Evolutionary conservation across 148 eudicot genomes (phyloP).

Genomic region (Limonium bicolor): DNA sequence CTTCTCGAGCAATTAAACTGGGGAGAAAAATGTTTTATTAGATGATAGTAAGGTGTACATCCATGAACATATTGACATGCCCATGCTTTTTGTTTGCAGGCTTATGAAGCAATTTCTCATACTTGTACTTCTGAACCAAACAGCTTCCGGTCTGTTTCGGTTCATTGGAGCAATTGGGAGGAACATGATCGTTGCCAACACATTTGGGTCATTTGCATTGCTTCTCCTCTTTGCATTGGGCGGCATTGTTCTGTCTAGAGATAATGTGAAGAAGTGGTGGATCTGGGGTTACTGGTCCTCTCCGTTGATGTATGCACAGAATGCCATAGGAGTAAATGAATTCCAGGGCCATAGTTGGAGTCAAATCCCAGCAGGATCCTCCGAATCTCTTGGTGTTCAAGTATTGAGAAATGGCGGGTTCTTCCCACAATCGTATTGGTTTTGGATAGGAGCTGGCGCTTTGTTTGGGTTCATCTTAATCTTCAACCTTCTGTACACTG

Average conservation of each 20-base stretch:
- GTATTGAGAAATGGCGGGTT: conserved; percentile 12
- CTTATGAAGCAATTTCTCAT: conserved; percentile 41
- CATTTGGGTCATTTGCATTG: conserved; percentile 54
- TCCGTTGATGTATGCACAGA: conserved; percentile 66
- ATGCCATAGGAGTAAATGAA: conserved; percentile 50
- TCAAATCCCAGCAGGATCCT: neutral
- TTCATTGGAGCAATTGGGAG: conserved; percentile 57
- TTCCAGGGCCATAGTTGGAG: conserved; percentile 52
- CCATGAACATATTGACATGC: too few relatives aligned
- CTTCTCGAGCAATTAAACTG: too few relatives aligned
- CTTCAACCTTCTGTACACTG: conserved; percentile 12
- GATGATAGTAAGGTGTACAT: too few relatives aligned
- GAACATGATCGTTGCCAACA: conserved; percentile 63
- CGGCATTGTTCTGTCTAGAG: conserved; percentile 62
- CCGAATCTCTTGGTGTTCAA: conserved; percentile 6
- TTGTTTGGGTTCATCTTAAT: conserved; percentile 17
- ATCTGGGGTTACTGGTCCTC: conserved; percentile 71
- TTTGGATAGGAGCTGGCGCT: conserved; percentile 27
- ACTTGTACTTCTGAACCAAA: conserved; percentile 40
- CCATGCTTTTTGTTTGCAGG: conserved; percentile 49
- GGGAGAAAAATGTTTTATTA: too few relatives aligned
- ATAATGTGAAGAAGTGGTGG: conserved; percentile 53
- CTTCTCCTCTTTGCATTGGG: conserved; percentile 53
- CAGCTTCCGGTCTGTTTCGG: conserved; percentile 62
- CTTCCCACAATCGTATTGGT: conserved; percentile 16